Evolutionary conservation across 1,284 basidiomycete species (phyloP).

Genomic region (Abortiporus biennis): DNA sequence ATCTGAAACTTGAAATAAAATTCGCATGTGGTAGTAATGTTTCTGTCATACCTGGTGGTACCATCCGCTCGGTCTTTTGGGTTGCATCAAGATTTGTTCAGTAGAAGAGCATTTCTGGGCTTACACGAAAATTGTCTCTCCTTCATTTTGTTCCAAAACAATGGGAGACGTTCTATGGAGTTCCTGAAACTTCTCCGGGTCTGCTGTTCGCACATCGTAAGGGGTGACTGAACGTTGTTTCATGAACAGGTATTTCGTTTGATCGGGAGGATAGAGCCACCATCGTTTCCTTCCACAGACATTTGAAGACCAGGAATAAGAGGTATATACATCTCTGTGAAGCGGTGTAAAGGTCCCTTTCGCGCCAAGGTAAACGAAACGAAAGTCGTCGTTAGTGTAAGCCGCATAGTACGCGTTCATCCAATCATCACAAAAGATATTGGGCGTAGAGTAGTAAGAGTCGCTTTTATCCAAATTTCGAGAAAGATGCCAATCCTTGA

Average conservation of each 20-base stretch:
- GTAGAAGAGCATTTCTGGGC: slow-evolving; percentile 3
- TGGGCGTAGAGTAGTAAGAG: slow-evolving; percentile 22
- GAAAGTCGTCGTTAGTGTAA: slow-evolving; percentile 25
- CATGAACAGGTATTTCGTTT: slow-evolving; percentile 21
- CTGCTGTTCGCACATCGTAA: slow-evolving; percentile 22
- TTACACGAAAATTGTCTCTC: slow-evolving; percentile 27
- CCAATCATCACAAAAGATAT: slow-evolving; percentile 27
- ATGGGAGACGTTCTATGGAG: slow-evolving; percentile 17
- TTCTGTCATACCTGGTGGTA: slow-evolving; percentile 24
- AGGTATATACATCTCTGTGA: slow-evolving; percentile 27
- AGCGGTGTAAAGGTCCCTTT: slow-evolving; percentile 25
- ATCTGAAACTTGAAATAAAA: background rate
- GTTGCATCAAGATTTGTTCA: background rate
- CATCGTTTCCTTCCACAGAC: slow-evolving; percentile 26
- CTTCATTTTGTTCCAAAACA: slow-evolving; percentile 22
- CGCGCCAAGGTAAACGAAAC: slow-evolving; percentile 26
- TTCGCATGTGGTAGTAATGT: background rate
- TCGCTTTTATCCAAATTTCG: slow-evolving; percentile 8
- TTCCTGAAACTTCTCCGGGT: slow-evolving; percentile 13
- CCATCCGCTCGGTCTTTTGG: slow-evolving; percentile 26
- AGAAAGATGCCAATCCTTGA: slow-evolving; percentile 28
- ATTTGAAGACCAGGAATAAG: slow-evolving; percentile 29
- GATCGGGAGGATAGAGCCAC: slow-evolving; percentile 26
- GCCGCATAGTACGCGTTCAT: slow-evolving; percentile 27
- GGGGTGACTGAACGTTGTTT: slow-evolving; percentile 16